Base-by-base conservation (phyloP, 148 eudicot species). In the Nepenthes gracilis region DNA sequence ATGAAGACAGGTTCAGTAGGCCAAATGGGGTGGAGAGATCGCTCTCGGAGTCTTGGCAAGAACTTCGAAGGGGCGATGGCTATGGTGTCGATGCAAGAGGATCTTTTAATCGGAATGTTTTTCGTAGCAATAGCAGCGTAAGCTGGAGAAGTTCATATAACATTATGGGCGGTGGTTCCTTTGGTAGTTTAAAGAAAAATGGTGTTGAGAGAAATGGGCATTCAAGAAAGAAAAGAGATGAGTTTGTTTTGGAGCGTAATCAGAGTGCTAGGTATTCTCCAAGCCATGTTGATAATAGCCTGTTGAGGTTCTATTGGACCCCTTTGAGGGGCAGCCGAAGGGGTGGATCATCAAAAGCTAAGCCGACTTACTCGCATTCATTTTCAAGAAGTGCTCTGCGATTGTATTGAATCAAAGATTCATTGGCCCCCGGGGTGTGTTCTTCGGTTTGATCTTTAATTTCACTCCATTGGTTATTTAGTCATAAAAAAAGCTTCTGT, bases 111-210 rank as follows among this genome's bases (percentile, higher is more conserved):
- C 52, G 83, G 40, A 77, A 72, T 36, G 67, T 75, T 47, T 68
- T 78, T 64, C 73, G 94, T 4, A 88, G 98, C 59, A 88, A 84
- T 59, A 92, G 98, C 61, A 92, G 98, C 58, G 96, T 88, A 60
- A 88, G 96, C 64, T 85, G 86, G 85, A 83, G 93, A 66, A 81
- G 80, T 70, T 79, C 85, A 1, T 75, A 65, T 65, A 61, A 55
- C 58, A 51, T 76, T 6, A 23, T 23, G 23, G 23, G 23, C 23
- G 75, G 74, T 23, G 80, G 74, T 11, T 76, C 71, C 80, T 36
- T 70, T 80, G 66, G 57, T 69, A 82, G 77, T 69, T 66, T 67
- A 52, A 73, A 80, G 68, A 81, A 77, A 43, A 72, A 77, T 35
- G 72, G 55, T 33, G 72, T 78, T 38, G 83, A 81, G 54, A 61